These are phyloP conservation scores for Microthyrium microscopicum DNA, from an alignment of 2,329 filamentous ascomycete species.

Conservation along the genomic window DNA sequence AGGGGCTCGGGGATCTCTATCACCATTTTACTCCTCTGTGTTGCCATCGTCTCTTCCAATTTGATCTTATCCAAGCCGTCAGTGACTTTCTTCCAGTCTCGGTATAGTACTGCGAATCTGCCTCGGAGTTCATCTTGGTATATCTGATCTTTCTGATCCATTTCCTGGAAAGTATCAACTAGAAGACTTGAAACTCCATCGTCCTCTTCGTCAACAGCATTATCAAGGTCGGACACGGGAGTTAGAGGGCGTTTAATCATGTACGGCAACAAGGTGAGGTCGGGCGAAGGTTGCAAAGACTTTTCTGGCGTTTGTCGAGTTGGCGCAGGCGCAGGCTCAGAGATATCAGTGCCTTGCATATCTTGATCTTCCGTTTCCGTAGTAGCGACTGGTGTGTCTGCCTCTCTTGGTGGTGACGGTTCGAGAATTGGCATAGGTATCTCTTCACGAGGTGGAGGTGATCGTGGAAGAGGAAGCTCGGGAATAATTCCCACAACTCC, in stretches of 20 bases:
- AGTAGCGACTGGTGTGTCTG: background rate
- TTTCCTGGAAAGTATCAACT: slow-evolving; percentile 17
- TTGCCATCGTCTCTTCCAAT: background rate
- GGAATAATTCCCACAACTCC: too few species aligned
- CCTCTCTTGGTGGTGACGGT: slow-evolving; percentile 1
- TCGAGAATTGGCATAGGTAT: background rate
- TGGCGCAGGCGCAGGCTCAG: background rate
- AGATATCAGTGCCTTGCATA: background rate
- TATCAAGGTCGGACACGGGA: slow-evolving; percentile 25
- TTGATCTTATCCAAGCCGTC: slow-evolving; percentile 2
- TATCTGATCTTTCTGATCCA: slow-evolving; percentile 18
- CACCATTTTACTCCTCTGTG: slow-evolving; percentile 5
- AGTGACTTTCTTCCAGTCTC: slow-evolving; percentile 19
- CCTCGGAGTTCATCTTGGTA: slow-evolving; percentile 4
- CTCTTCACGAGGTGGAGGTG: slow-evolving; percentile 1
- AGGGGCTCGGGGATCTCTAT: background rate
- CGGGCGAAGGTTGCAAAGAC: slow-evolving; percentile 15
- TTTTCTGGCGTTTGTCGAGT: background rate
- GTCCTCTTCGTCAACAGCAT: slow-evolving; percentile 20
- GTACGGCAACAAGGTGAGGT: slow-evolving; percentile 27
- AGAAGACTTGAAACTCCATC: too few species aligned
- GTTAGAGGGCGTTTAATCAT: slow-evolving; percentile 26
- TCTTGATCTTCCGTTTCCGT: background rate
- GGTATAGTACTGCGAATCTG: slow-evolving; percentile 20
- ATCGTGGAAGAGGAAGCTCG: too few species aligned